Base-by-base conservation (phyloP, 2,329 filamentous ascomycete genomes). In the Trichoderma sp. region DNA sequence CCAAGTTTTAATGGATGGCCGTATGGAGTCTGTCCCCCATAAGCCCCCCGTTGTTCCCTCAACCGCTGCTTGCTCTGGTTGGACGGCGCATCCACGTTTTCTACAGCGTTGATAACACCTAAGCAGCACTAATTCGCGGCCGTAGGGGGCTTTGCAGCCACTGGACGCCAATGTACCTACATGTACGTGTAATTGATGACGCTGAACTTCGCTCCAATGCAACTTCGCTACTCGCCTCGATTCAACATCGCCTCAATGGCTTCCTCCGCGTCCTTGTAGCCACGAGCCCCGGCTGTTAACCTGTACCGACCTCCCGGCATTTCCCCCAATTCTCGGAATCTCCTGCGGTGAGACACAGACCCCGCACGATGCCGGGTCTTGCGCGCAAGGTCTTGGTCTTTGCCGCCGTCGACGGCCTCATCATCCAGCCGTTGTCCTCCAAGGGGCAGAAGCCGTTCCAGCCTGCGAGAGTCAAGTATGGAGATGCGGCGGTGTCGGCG, bases 321-420 rank as follows among this genome's bases (percentile, higher is more conserved):
- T 48, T 48, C 42, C 2, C 22, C 42, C 37, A 42, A 34, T 48
- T 34, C 19, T 35, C 35, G 19, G 12, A 13, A 15, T 29, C 10
- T 57, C 63, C 32, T 27, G 63, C 56, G 22, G 35, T 63, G 19
- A 48, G 29, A 56, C 63, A 25, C 15, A 57, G 56, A 52, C 56
- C 59, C 59, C 70, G 71, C 74, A 78, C 70, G 67, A 95, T 96
- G 93, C 90, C 92, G 67, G 85, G 86, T 71, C 82, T 97, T 69
- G 89, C 91, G 68, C 90, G 92, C 76, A 96, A 95, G 80, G 81
- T 97, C 66, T 77, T 93, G 71, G 88, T 97, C 72, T 90, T 90
- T 78, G 92, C 93, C 66, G 89, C 92, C 29, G 87, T 90, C 64
- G 93, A 97, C 75, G 93, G 93, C 67, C 84, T 97, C 63, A 83